These are phyloP conservation scores for Houttuynia cordata DNA, from an alignment of 164 flowering plant species.

Conservation along the genomic window DNA sequence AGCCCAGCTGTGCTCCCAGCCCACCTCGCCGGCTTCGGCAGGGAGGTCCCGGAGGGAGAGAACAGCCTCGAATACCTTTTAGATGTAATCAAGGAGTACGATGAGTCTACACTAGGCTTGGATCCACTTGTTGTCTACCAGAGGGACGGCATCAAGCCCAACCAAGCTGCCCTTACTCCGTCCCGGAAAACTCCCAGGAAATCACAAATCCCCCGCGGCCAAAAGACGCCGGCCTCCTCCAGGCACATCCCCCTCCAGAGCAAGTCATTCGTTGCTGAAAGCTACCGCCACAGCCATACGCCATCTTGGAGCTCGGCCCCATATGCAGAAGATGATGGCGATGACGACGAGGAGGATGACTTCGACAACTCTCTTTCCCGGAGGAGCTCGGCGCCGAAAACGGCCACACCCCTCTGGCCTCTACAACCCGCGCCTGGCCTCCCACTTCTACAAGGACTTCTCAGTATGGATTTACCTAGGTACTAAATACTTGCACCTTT, in stretches of 20 bases:
- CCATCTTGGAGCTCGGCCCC: slow-evolving; percentile 24
- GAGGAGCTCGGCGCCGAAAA: slow-evolving; percentile 19
- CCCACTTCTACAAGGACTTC: slow-evolving; percentile 69
- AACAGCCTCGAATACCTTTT: slow-evolving; percentile 62
- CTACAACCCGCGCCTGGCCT: slow-evolving; percentile 52
- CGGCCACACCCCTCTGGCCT: too few relatives aligned
- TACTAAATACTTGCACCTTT: too few relatives aligned
- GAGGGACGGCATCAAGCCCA: slow-evolving; percentile 51
- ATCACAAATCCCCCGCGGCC: slow-evolving; percentile 3
- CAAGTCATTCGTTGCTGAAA: slow-evolving; percentile 1
- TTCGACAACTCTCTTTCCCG: slow-evolving; percentile 43
- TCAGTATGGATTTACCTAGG: slow-evolving; percentile 57
- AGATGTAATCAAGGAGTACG: slow-evolving; percentile 73
- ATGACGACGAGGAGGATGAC: slow-evolving; percentile 32
- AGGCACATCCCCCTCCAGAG: neutral
- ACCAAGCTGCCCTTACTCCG: slow-evolving; percentile 41
- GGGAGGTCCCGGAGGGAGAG: slow-evolving; percentile 59
- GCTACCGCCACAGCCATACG: too few relatives aligned
- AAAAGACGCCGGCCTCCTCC: neutral
- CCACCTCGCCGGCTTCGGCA: slow-evolving; percentile 54
- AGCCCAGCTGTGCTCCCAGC: slow-evolving; percentile 35
- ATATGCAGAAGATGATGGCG: slow-evolving; percentile 14
- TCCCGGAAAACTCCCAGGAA: slow-evolving; percentile 24
- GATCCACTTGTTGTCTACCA: slow-evolving; percentile 59
- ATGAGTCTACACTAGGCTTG: slow-evolving; percentile 57